Evolutionary conservation across 441 rosid genomes (phyloP).

Genomic region (Raphanus hybrid): DNA sequence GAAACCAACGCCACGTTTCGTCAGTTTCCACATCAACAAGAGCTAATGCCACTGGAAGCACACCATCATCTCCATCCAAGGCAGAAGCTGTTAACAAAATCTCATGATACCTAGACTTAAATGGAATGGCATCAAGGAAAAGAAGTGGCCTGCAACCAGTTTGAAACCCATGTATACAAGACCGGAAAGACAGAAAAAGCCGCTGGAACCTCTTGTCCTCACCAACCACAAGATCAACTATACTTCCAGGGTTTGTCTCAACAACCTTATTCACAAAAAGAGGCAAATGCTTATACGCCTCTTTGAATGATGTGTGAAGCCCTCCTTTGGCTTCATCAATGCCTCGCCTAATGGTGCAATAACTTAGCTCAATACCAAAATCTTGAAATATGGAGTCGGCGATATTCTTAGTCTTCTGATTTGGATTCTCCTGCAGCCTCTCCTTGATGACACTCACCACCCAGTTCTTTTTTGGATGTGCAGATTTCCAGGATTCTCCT

Average conservation of each 20-base stretch:
- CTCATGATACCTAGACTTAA: conserved; percentile 87
- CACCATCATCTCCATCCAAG: conserved; percentile 80
- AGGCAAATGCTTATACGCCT: conserved; percentile 73
- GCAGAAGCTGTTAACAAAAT: conserved; percentile 79
- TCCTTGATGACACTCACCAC: conserved; percentile 83
- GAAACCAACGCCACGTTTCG: conserved; percentile 84
- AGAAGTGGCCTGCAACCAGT: conserved; percentile 87
- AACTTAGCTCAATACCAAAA: conserved; percentile 81
- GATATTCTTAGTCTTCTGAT: conserved; percentile 83
- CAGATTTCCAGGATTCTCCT: conserved; percentile 83
- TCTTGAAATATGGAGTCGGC: conserved; percentile 66
- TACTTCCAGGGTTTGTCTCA: conserved; percentile 82
- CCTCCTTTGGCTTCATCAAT: conserved; percentile 88
- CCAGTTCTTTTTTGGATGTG: conserved; percentile 87
- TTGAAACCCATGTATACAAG: conserved; percentile 71
- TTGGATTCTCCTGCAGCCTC: conserved; percentile 75
- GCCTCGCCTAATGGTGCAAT: conserved; percentile 86
- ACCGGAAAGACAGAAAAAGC: conserved; percentile 72
- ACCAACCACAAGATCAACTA: conserved; percentile 56
- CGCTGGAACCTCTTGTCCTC: conserved; percentile 73
- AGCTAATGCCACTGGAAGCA: conserved; percentile 81
- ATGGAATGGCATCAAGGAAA: conserved; percentile 74
- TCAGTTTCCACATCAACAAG: conserved; percentile 77
- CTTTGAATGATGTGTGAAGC: conserved; percentile 83
- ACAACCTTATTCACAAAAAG: conserved; percentile 66